A percentile compares a stretch with the other conserved stretches of the same genome.
Evolutionary conservation across 495 filamentous ascomycete genomes (phyloP).

Genomic region (Penicillium bialowiezense): DNA sequence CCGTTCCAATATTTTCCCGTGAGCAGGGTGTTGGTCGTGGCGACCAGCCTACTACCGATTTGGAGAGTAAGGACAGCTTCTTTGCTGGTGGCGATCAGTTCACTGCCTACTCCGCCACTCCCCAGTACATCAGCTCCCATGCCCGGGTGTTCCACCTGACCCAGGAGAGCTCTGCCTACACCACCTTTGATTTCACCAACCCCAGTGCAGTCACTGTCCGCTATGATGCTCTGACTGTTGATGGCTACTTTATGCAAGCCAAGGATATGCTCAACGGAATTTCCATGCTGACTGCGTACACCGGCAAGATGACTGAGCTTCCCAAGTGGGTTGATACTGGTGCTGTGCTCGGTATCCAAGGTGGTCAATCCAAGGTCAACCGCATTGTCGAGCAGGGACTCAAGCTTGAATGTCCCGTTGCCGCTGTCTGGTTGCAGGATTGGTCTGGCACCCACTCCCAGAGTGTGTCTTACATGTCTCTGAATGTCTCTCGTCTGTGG

Average conservation of each 20-base stretch:
- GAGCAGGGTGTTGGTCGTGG: slow-evolving; percentile 29
- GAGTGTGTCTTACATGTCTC: slow-evolving; percentile 17
- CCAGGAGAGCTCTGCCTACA: slow-evolving; percentile 22
- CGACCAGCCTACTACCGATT: slow-evolving; percentile 21
- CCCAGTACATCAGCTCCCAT: slow-evolving; percentile 22
- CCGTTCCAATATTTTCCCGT: slow-evolving; percentile 26
- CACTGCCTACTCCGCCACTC: slow-evolving; percentile 22
- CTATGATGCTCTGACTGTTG: slow-evolving; percentile 14
- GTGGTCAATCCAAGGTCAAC: slow-evolving; percentile 24
- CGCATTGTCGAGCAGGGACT: slow-evolving; percentile 18
- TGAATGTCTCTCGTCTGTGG: slow-evolving; percentile 29
- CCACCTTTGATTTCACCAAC: slow-evolving; percentile 21
- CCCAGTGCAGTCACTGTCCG: slow-evolving; percentile 18
- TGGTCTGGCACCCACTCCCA: slow-evolving; percentile 26
- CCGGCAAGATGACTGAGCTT: slow-evolving; percentile 20
- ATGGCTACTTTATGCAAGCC: slow-evolving; percentile 24
- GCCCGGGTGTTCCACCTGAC: slow-evolving; percentile 20
- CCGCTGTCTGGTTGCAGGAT: slow-evolving; percentile 25
- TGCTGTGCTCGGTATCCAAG: slow-evolving; percentile 23
- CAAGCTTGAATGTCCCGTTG: slow-evolving; percentile 15
- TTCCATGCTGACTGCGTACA: slow-evolving; percentile 23
- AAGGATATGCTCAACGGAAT: slow-evolving; percentile 19
- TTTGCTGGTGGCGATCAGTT: slow-evolving; percentile 24
- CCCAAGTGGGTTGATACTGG: slow-evolving; percentile 21
- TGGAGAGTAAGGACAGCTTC: slow-evolving; percentile 20